Base-by-base conservation (phyloP, 148 eudicot genomes). In the Camellia granthamiana region DNA sequence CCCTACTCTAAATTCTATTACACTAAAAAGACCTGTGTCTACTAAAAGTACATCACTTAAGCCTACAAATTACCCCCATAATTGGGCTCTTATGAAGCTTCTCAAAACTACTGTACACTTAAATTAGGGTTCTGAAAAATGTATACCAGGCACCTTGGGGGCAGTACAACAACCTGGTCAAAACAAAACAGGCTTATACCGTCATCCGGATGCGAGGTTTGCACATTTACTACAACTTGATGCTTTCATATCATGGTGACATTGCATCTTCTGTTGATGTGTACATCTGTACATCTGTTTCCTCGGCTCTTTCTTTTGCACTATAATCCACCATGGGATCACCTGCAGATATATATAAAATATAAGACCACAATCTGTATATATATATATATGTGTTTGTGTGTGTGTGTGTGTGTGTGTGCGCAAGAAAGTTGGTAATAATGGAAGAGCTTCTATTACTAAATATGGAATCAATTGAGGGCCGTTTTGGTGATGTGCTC, bases 231-330 rank as follows among this genome's bases (percentile, higher is more conserved):
- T 66, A 23, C 16, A 30, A 23, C 73, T 55, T 12, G 7, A 69
- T 16, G 63, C 19, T 8, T 74, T 74, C 14, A 30, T 75, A 64
- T 84, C 75, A 90, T 0, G 95, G 90, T 23, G 87, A 84, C 94
- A 90, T 92, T 44, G 90, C 88, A 86, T 90, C 96, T 43, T 86
- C 92, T 0, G 86, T 80, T 77, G 98, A 83, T 23, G 93, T 56
- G 6, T 83, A 76, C 93, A 92, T 90, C 49, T 89, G 94, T 77
- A 87, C 84, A 84, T 94, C 98, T 81, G 87, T 79, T 82, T 88
- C 92, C 19, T 88, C 88, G 0, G 83, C 79, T 81, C 83, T 61
- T 58, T 84, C 88, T 64, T 85, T 86, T 58, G 83, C 75, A 16
- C 78, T 49, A 63, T 83, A 86, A 46, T 82, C 87, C 63, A 77